Evolutionary conservation across 305 asterid species (phyloP).

Genomic region (Rubia tinctorum): DNA sequence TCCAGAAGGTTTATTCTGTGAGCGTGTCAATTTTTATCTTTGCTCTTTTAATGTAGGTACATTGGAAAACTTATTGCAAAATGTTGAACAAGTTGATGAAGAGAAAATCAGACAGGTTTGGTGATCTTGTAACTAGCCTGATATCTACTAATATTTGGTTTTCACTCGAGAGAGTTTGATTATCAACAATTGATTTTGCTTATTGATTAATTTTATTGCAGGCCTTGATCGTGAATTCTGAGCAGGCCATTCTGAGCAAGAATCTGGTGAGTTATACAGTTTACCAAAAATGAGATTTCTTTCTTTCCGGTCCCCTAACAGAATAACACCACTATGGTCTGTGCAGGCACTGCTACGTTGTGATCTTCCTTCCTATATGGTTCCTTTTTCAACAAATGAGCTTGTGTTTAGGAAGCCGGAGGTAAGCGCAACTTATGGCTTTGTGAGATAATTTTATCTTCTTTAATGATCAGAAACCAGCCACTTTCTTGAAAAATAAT

Average conservation of each 20-base stretch:
- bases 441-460: not conserved
- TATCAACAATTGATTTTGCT: not conserved
- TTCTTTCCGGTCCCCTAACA: not conserved
- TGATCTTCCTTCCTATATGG: slow-evolving; percentile 94
- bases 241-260: slow-evolving; percentile 92
- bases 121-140: slow-evolving; percentile 7
- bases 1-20: slow-evolving; percentile 11
- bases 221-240: slow-evolving; percentile 69
- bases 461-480: not conserved
- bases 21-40: not conserved
- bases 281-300: not conserved
- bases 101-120: slow-evolving; percentile 73
- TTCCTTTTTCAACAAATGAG: slow-evolving; percentile 72
- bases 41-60: slow-evolving; percentile 48
- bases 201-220: slow-evolving; percentile 28
- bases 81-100: slow-evolving; percentile 71
- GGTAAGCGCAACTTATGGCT: slow-evolving; percentile 42
- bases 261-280: slow-evolving; percentile 57
- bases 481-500: not conserved
- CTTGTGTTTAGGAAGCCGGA: slow-evolving; percentile 71
- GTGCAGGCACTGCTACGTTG: slow-evolving; percentile 83
- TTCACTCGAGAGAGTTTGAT: not conserved
- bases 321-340: slow-evolving; percentile 1
- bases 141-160: not conserved
- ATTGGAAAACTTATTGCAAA: slow-evolving; percentile 62